Percentiles rank a stretch among this genome's conserved stretches.
Conservation (phyloP, 2,329 filamentous ascomycete genomes). For the Talaromyces sp. region DNA sequence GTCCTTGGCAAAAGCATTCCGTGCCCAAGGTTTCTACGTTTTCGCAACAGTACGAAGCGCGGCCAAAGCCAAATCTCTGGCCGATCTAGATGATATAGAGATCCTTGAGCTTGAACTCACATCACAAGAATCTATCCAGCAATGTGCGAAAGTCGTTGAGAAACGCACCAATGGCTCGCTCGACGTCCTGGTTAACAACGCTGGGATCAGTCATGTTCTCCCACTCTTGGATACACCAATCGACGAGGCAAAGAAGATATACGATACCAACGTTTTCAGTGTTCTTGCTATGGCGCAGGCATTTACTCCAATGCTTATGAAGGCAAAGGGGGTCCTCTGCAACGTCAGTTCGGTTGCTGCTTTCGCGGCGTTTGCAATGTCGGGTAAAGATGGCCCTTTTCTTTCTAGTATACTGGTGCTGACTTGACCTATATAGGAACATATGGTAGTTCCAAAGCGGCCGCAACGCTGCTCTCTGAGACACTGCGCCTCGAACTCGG, state of each 20-base stretch:
- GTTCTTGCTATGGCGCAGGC: slow-evolving; percentile 28
- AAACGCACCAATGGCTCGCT: slow-evolving; percentile 15
- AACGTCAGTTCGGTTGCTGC: slow-evolving; percentile 34
- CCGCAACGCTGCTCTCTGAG: not conserved
- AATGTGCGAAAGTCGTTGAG: not conserved
- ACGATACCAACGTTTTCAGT: slow-evolving; percentile 30
- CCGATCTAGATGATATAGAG: slow-evolving; percentile 22
- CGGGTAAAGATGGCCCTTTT: slow-evolving; percentile 6
- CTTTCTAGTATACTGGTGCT: not conserved
- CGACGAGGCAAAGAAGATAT: slow-evolving; percentile 24
- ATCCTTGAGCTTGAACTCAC: slow-evolving; percentile 10
- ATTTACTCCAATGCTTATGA: slow-evolving; percentile 24
- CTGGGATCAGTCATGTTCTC: slow-evolving; percentile 16
- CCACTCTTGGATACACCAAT: slow-evolving; percentile 25
- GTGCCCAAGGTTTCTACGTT: slow-evolving; percentile 28
- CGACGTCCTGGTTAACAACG: slow-evolving; percentile 9
- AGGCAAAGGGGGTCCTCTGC: slow-evolving; percentile 27
- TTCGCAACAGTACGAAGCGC: slow-evolving; percentile 38
- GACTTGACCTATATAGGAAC: not conserved
- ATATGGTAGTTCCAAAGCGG: not conserved
- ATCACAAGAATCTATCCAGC: slow-evolving; percentile 29
- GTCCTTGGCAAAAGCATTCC: slow-evolving; percentile 2
- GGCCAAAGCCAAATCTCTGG: slow-evolving; percentile 20
- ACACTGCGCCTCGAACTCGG: not conserved
- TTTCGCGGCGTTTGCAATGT: slow-evolving; percentile 23